A percentile compares a stretch with the other conserved stretches of the same genome.
These are phyloP conservation scores for Laetiporus sulphureus DNA, from an alignment of 1,284 basidiomycete genomes.

Conservation along the genomic window DNA sequence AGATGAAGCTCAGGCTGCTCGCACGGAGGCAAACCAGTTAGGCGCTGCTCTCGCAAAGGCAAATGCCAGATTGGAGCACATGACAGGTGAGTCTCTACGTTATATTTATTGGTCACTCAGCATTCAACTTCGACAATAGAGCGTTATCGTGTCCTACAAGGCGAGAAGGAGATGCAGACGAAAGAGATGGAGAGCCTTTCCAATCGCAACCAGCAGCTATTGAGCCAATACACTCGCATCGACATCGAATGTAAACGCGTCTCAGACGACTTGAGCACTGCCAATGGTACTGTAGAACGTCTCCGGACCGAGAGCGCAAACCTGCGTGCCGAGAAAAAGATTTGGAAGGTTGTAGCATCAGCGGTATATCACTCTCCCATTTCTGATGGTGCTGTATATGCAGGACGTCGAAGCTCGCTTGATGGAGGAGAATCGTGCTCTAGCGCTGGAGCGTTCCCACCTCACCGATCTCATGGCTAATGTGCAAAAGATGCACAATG, in stretches of 20 bases:
- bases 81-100: conserved; percentile 45
- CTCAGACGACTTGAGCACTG: conserved; percentile 54
- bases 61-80: conserved; percentile 71
- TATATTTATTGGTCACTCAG: background rate
- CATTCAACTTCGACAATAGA: conserved; percentile 33
- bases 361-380: background rate
- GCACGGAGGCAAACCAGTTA: conserved; percentile 62
- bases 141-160: conserved; percentile 58
- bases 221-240: conserved; percentile 57
- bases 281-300: conserved; percentile 59
- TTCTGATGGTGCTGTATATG: background rate
- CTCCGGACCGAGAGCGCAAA: conserved; percentile 81
- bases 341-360: conserved; percentile 65
- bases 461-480: conserved; percentile 84
- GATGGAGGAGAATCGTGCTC: conserved; percentile 76
- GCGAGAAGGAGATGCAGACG: conserved; percentile 48
- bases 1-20: conserved; percentile 60
- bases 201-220: conserved; percentile 61
- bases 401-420: conserved; percentile 74
- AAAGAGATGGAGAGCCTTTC: conserved; percentile 56
- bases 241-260: conserved; percentile 63
- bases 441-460: conserved; percentile 77
- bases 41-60: conserved; percentile 72
- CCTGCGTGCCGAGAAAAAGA: conserved; percentile 85
- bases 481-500: conserved; percentile 84